Conservation (phyloP, 305 asterid genomes). For the Nicotiana rustica region DNA sequence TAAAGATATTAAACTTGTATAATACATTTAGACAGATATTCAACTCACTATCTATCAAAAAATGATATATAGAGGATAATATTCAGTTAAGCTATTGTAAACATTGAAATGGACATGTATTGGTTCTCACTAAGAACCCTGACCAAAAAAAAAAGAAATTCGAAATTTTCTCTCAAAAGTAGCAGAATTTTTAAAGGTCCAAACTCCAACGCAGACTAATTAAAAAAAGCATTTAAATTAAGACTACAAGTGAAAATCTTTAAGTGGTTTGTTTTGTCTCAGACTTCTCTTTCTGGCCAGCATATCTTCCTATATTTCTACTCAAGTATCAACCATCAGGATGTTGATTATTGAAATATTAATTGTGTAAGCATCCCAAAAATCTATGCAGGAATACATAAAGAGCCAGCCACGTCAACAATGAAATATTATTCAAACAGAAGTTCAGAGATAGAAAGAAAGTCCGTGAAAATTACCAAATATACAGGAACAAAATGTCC, state of each 20-base stretch:
- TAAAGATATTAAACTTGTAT: background rate
- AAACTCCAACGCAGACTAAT: background rate
- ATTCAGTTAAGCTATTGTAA: background rate
- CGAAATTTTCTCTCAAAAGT: background rate
- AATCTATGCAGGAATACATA: background rate
- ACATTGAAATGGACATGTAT: slow-evolving; percentile 20
- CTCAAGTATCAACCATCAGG: background rate
- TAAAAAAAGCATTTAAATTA: no score
- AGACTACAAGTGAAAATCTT: background rate
- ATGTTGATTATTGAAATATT: background rate
- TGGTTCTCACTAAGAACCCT: background rate
- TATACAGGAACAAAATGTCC: slow-evolving; percentile 96
- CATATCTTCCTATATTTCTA: background rate
- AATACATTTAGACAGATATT: background rate
- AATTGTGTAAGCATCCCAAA: slow-evolving; percentile 21
- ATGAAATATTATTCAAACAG: background rate
- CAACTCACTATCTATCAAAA: background rate
- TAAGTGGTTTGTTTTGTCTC: background rate
- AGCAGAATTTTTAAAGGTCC: background rate
- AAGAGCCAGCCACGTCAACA: background rate
- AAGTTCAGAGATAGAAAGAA: slow-evolving; percentile 6
- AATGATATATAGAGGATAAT: background rate
- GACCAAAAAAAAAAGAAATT: background rate
- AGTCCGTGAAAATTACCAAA: slow-evolving; percentile 58
- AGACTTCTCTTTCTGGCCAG: background rate